A percentile compares a stretch with the other conserved stretches of the same genome.
phyloP scores from a whole-genome alignment of 139 green algal genomes.

The Astrephomene gubernaculifera region DNA sequence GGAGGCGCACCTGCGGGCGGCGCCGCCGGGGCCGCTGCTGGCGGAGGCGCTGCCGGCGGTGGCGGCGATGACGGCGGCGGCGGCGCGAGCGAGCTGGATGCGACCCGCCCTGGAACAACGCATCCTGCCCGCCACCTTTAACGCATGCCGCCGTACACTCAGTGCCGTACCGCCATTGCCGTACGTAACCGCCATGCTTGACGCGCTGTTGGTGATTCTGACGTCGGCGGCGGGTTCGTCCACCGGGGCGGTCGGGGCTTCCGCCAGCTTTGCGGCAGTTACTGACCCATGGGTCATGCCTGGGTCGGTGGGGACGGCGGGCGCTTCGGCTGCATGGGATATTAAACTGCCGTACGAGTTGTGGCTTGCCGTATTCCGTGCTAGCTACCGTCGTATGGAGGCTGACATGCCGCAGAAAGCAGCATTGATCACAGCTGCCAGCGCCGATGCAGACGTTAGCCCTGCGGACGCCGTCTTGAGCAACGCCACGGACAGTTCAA shows the following conservation, averaged over 20 bases:
- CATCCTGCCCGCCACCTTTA: slow-evolving; percentile 9
- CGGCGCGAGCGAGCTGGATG: slow-evolving; percentile 9
- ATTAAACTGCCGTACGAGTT: background rate
- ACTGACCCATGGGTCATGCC: no score
- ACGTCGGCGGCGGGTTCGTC: no score
- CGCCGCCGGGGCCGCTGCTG: background rate
- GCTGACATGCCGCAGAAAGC: background rate
- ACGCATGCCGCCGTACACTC: background rate
- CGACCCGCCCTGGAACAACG: background rate
- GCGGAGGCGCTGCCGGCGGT: slow-evolving; percentile 6
- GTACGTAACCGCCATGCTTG: background rate
- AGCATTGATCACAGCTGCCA: no score
- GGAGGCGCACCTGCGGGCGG: background rate
- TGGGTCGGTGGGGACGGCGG: no score
- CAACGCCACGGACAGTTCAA: no score
- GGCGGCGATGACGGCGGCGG: background rate
- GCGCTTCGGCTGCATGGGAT: no score
- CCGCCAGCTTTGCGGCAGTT: no score
- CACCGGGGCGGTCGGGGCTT: no score
- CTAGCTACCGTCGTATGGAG: background rate
- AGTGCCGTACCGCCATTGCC: background rate
- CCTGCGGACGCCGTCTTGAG: background rate
- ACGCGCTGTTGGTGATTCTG: slow-evolving; percentile 20
- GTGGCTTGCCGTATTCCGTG: slow-evolving; percentile 3
- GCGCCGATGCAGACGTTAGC: background rate